phyloP scores from a whole-genome alignment of 2,329 filamentous ascomycete genomes.

The Delphinella strobiligena region DNA sequence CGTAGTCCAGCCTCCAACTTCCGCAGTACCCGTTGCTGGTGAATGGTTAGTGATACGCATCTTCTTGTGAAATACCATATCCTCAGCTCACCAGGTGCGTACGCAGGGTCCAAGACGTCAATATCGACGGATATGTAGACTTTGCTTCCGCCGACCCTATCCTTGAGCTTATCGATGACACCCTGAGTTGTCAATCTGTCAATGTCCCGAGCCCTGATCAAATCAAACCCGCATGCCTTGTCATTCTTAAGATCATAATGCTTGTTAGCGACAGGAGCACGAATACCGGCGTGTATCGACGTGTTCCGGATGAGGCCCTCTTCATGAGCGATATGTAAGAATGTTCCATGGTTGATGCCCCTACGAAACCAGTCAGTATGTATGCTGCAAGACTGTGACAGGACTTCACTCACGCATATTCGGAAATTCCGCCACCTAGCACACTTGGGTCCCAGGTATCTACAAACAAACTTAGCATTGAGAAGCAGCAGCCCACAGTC shows the following conservation, averaged over 20 bases:
- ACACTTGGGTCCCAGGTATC: slow-evolving; percentile 47
- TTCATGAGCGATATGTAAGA: slow-evolving; percentile 50
- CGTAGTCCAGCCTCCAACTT: slow-evolving; percentile 50
- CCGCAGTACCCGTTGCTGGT: slow-evolving; percentile 45
- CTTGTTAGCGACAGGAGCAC: slow-evolving; percentile 38
- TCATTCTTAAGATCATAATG: slow-evolving; percentile 45
- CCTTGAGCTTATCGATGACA: slow-evolving; percentile 36
- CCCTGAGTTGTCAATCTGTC: slow-evolving; percentile 37
- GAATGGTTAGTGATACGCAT: neutral
- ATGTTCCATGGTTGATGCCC: slow-evolving; percentile 50
- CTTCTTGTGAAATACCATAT: too few relatives aligned
- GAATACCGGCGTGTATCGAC: slow-evolving; percentile 51
- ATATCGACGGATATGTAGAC: slow-evolving; percentile 48
- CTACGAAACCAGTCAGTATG: slow-evolving; percentile 15
- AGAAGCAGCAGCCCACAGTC: slow-evolving; percentile 3
- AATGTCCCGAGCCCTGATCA: slow-evolving; percentile 43
- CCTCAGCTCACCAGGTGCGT: slow-evolving; percentile 29
- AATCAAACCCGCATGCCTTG: slow-evolving; percentile 45
- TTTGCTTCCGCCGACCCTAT: slow-evolving; percentile 38
- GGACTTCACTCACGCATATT: slow-evolving; percentile 41
- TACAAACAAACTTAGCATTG: slow-evolving; percentile 12
- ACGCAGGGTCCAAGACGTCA: slow-evolving; percentile 45
- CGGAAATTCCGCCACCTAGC: slow-evolving; percentile 44
- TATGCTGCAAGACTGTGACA: neutral
- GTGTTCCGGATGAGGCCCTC: slow-evolving; percentile 47